Evolutionary conservation across 805 yeast species (phyloP).

Genomic region (Deakozyma indianensis): DNA sequence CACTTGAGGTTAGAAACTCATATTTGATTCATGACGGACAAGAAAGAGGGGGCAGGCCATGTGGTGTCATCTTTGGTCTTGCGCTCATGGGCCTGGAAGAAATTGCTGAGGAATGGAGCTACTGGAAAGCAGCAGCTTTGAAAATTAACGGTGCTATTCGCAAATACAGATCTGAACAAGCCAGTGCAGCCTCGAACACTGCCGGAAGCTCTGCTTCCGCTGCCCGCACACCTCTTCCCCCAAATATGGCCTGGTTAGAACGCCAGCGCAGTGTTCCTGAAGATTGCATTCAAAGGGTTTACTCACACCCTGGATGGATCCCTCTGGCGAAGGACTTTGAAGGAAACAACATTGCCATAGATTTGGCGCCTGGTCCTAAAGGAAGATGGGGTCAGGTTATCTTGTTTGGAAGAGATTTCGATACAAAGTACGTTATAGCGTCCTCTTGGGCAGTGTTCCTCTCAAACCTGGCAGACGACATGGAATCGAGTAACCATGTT

Average conservation of each 20-base stretch:
- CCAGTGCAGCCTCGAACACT: conserved; percentile 4
- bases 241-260: conserved; percentile 22
- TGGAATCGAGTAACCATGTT: conserved; percentile 70
- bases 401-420: conserved; percentile 86
- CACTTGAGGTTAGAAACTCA: conserved; percentile 71
- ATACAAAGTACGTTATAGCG: conserved; percentile 76
- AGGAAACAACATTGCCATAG: conserved; percentile 88
- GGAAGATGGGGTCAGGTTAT: conserved; percentile 89
- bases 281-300: conserved; percentile 52
- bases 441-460: conserved; percentile 83
- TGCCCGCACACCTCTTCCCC: conserved; percentile 5
- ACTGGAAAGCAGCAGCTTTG: conserved; percentile 51
- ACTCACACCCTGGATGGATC: conserved; percentile 87
- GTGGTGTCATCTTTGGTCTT: conserved; percentile 69
- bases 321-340: conserved; percentile 78
- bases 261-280: conserved; percentile 65
- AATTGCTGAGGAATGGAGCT: conserved; percentile 62
- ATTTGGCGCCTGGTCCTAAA: conserved; percentile 63
- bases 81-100: conserved; percentile 70
- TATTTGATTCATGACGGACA: conserved; percentile 84
- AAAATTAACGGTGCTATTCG: conserved; percentile 11
- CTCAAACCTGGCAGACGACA: conserved; percentile 68
- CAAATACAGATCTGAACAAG: conserved; percentile 2
- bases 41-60: conserved; percentile 56
- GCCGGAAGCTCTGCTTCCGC: conserved; percentile 3